Conservation (phyloP, 257 asterid genomes). For the Lantana camara region DNA sequence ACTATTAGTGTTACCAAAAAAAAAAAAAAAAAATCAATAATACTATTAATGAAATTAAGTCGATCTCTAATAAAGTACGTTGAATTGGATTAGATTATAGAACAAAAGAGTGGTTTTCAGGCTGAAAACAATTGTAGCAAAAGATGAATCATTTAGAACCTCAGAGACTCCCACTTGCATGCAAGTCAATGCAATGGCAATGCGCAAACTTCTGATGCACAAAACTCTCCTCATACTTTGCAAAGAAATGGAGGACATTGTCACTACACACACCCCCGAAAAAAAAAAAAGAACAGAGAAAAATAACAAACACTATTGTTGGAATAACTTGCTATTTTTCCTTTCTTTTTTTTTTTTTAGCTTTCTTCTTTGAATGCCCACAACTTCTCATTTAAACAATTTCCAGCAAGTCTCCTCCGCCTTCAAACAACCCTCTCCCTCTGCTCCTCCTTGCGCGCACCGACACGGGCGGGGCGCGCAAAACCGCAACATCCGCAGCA, state of each 20-base stretch:
- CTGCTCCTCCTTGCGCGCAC: slow-evolving; percentile 43
- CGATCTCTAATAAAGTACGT: no score
- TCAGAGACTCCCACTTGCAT: background rate
- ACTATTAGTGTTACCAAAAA: no score
- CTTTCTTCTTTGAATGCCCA: slow-evolving; percentile 22
- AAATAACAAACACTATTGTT: slow-evolving; percentile 5
- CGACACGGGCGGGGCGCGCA: slow-evolving; percentile 57
- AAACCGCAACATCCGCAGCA: slow-evolving; percentile 22
- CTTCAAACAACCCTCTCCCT: slow-evolving; percentile 25
- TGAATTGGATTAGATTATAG: no score
- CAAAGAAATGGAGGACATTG: slow-evolving; percentile 7
- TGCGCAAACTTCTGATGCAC: slow-evolving; percentile 33
- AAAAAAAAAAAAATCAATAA: no score
- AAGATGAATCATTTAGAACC: no score
- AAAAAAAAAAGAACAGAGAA: no score
- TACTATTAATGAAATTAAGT: no score
- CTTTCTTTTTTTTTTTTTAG: background rate
- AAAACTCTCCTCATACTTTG: slow-evolving; percentile 24
- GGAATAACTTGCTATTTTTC: background rate
- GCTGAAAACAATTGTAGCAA: no score
- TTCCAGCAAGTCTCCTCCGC: slow-evolving; percentile 27
- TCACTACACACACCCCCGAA: background rate
- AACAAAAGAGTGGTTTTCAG: no score
- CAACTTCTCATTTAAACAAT: slow-evolving; percentile 21
- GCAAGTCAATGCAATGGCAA: slow-evolving; percentile 20